phyloP scores from a whole-genome alignment of 139 green algal species.

The Chlamydomonas asymmetrica region DNA sequence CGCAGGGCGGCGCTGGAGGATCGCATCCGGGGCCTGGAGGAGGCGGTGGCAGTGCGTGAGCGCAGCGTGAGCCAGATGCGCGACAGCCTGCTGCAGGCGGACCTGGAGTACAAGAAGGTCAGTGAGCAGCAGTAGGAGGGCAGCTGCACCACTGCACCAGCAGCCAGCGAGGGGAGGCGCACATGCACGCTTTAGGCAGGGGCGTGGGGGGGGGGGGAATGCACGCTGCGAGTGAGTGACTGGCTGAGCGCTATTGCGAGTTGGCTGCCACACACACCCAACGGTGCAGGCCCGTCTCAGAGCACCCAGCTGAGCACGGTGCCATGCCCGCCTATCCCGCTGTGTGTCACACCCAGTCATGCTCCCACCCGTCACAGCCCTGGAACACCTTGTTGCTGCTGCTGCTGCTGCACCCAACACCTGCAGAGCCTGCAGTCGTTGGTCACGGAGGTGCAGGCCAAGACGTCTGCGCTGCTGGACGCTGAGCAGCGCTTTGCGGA shows the following conservation, averaged over 20 bases:
- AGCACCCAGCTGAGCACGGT: no score
- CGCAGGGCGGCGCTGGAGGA: constrained; percentile 24
- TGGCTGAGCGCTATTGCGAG: no score
- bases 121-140: not conserved
- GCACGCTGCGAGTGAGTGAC: no score
- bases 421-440: constrained; percentile 36
- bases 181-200: no score
- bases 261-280: no score
- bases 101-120: constrained; percentile 32
- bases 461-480: constrained; percentile 42
- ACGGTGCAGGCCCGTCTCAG: no score
- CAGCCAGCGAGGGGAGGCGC: not conserved
- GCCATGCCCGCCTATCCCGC: no score
- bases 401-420: no score
- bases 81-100: constrained; percentile 14
- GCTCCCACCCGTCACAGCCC: no score
- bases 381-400: no score
- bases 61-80: constrained; percentile 25
- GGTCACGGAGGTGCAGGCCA: constrained; percentile 43
- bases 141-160: not conserved
- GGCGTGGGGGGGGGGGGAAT: no score
- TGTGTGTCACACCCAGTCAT: no score
- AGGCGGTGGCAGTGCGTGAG: constrained; percentile 21
- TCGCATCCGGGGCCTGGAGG: constrained; percentile 39
- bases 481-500: constrained; percentile 57